Evolutionary conservation across 345 rosid genomes (phyloP).

Genomic region (Arabidopsis arenosa): DNA sequence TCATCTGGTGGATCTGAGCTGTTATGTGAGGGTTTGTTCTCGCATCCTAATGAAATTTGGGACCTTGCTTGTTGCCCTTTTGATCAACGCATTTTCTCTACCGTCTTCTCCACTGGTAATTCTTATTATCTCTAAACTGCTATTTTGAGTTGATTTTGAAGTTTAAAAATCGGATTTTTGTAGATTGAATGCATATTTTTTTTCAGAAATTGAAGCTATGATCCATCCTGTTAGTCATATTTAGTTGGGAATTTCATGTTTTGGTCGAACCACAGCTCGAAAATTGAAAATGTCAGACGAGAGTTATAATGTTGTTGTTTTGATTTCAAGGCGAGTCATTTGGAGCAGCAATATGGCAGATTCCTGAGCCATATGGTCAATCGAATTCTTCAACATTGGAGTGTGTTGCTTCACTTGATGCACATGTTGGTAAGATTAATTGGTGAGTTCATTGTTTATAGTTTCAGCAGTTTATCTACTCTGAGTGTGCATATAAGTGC

Average conservation of each 20-base stretch:
- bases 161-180: not conserved
- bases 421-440: conserved; percentile 71
- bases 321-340: conserved; percentile 65
- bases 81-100: conserved; percentile 93
- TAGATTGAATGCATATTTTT: not conserved
- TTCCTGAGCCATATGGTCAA: conserved; percentile 95
- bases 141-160: conserved; percentile 9
- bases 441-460: conserved; percentile 57
- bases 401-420: conserved; percentile 74
- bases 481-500: not conserved
- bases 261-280: not conserved
- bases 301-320: conserved; percentile 31
- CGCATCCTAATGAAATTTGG: conserved; percentile 96
- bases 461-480: not conserved
- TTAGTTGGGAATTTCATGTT: not conserved
- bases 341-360: conserved; percentile 95
- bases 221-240: not conserved
- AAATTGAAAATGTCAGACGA: conserved; percentile 9
- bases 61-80: conserved; percentile 83
- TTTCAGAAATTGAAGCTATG: not conserved
- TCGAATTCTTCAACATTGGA: conserved; percentile 81
- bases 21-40: conserved; percentile 85
- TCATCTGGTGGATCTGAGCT: conserved; percentile 89
- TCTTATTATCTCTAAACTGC: not conserved
- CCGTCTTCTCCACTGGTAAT: conserved; percentile 80